These are phyloP conservation scores for Saccharomycopsis sp. DNA, from an alignment of 805 yeast species.

Conservation along the genomic window DNA sequence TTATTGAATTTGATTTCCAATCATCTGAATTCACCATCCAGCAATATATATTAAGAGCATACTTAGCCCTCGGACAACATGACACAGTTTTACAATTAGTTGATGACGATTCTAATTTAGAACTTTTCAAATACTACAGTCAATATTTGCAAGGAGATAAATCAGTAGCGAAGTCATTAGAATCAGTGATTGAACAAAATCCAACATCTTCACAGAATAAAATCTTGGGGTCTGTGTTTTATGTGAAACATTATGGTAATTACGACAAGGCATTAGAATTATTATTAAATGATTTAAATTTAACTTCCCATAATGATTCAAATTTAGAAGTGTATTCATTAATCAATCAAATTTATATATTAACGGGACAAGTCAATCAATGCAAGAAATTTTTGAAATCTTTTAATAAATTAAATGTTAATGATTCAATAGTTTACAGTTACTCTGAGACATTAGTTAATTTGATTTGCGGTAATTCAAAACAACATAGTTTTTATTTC, in stretches of 20 bases:
- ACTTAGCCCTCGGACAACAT: conserved; percentile 27
- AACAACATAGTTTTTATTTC: conserved; percentile 48
- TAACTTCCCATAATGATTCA: conserved; percentile 12
- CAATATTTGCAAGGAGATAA: conserved; percentile 24
- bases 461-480: conserved; percentile 32
- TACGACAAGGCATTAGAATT: conserved; percentile 21
- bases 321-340: conserved; percentile 19
- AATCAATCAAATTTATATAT: conserved; percentile 17
- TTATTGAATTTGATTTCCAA: conserved; percentile 36
- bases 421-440: conserved; percentile 72
- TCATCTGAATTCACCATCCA: conserved; percentile 23
- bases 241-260: conserved; percentile 23
- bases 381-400: conserved; percentile 15
- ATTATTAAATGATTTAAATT: conserved; percentile 3
- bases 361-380: conserved; percentile 11
- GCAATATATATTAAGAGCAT: conserved; percentile 32
- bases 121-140: conserved; percentile 27
- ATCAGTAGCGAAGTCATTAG: conserved; percentile 22
- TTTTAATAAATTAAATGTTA: conserved; percentile 27
- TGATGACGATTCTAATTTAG: conserved; percentile 23
- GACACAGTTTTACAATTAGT: conserved; percentile 15
- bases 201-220: conserved; percentile 9
- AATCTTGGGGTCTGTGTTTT: conserved; percentile 25
- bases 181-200: conserved; percentile 23
- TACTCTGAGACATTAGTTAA: conserved; percentile 71